Evolutionary conservation across 768 basidiomycete genomes (phyloP), one percentile per base, ranked within the genome.

Genomic region (Calvatia gigantea): DNA sequence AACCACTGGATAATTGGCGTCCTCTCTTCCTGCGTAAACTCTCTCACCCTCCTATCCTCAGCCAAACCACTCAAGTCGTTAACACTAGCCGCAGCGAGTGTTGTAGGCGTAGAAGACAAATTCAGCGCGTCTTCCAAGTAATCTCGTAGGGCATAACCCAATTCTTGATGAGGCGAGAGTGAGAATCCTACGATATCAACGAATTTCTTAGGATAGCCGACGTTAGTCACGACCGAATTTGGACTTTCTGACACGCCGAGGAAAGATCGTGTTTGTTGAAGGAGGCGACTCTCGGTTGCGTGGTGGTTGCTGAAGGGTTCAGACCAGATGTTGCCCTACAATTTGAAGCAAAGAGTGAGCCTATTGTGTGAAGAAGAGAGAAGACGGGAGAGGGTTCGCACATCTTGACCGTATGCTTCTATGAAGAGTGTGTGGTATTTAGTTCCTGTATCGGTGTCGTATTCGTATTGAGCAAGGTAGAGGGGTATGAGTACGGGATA

Each of bases 401-500:
- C 61, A 45, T 9, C 41, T 41, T 17, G 25, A 4, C 45, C 54
- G 45, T 51, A 54, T n/a, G 58, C 62, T 54, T 59, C 62, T 45
- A 62, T 54, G 42, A 55, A 41, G 11, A 59, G 38, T 2, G 56
- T 57, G 41, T 41, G 56, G 6, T 39, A 56, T 1, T 29, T 33
- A 19, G 19, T 49, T 19, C 41, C 54, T 15, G 37, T 21, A 25
- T 51, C 31, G 33, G 29, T 29, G 9, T 51, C 32, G 44, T 59
- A 51, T 54, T 75, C 61, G 61, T 85, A 87, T 60, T 78, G 77
- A 17, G 73, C 75, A 8, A 87, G 69, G 66, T 87, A 88, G 4
- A 85, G 63, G 4, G 86, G 86, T n/a, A 87, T 65, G 19, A 87
- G 73, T 29, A 87, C 70, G 2, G 86, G 86, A 59, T 82, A 84